Base-by-base conservation (phyloP, 2,329 filamentous ascomycete species). In the Monilinia fructigena region DNA sequence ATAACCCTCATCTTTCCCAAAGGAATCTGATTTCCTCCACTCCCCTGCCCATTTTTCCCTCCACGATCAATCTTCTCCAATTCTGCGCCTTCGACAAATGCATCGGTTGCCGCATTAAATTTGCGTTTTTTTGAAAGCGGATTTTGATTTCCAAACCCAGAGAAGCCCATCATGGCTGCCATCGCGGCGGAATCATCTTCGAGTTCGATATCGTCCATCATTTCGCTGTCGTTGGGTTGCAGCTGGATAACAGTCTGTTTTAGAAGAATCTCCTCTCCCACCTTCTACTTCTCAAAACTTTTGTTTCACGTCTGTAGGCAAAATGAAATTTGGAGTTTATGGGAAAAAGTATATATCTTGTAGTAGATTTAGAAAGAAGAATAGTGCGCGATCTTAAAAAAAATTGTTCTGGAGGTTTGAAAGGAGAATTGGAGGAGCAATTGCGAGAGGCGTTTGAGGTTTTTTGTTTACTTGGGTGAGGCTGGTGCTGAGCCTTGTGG, bases 111-210 rank as follows among this genome's bases (percentile, higher is more conserved):
- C 23, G 83, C 80, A 73, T 90, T 86, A 77, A 86, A 89, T 74
- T 88, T 88, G 68, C 89, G 84, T 76, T 89, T 90, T 76, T 90
- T 91, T 54, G 81, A 55, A 1, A 82, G 79, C 3, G 77, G 79
- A 63, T 79, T 75, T 71, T 83, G 80, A 12, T 79, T 77, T 70
- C 89, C 89, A 74, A 93, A 93, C 66, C 85, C 83, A 11, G 87
- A 83, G 77, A 93, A 93, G 69, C 90, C 90, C 87, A 93, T 89
- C 56, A 85, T 82, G 53, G 85, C 83, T 59, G 84, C 81, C 71
- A 73, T 72, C 14, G 68, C 70, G 8, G 67, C 67, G 31, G 68
- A 67, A 48, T 73, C 71, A 28, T 68, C 66, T n/a, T 68, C 63
- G 4, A 48, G 12, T 26, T 45, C 40, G 35, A 48, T 20, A 47